Conservation (phyloP, 2,329 filamentous ascomycete species). For the Hypoxylon sp. region DNA sequence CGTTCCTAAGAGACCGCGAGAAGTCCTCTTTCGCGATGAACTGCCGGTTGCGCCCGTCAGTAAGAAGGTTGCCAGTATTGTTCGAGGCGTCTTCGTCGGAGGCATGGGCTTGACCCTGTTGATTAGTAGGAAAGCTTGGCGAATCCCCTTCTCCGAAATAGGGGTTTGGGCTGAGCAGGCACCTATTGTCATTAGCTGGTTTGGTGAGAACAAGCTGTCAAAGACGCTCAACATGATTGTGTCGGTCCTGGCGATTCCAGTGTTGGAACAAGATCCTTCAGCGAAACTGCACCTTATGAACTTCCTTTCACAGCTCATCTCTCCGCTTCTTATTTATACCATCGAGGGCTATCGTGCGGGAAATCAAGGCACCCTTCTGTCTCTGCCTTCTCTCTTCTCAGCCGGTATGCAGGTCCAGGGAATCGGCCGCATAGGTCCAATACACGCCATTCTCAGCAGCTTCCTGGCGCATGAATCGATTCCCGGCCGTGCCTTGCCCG, state of each 20-base stretch:
- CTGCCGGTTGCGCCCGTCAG: not conserved
- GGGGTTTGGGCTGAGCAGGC: not conserved
- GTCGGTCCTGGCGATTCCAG: not conserved
- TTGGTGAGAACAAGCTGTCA: not conserved
- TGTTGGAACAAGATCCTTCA: slow-evolving; percentile 1
- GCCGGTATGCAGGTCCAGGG: not conserved
- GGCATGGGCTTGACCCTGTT: not conserved
- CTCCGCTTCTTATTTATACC: slow-evolving; percentile 47
- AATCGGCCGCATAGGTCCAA: not conserved
- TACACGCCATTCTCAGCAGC: not conserved
- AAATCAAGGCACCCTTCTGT: slow-evolving; percentile 33
- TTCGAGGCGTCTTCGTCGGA: not conserved
- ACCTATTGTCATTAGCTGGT: not conserved
- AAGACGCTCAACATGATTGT: not conserved
- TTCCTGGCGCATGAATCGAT: not conserved
- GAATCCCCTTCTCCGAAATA: not conserved
- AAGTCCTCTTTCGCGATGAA: not conserved
- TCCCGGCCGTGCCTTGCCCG: not conserved
- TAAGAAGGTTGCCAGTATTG: not conserved
- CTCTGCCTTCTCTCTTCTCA: not conserved
- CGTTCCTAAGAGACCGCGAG: not conserved
- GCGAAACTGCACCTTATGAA: slow-evolving; percentile 28
- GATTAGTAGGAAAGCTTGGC: not conserved
- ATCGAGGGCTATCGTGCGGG: slow-evolving; percentile 49
- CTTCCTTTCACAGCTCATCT: slow-evolving; percentile 43